A percentile compares a stretch with the other conserved stretches of the same genome.
Conservation (phyloP, 345 rosid genomes). For the Brassica rapa region DNA sequence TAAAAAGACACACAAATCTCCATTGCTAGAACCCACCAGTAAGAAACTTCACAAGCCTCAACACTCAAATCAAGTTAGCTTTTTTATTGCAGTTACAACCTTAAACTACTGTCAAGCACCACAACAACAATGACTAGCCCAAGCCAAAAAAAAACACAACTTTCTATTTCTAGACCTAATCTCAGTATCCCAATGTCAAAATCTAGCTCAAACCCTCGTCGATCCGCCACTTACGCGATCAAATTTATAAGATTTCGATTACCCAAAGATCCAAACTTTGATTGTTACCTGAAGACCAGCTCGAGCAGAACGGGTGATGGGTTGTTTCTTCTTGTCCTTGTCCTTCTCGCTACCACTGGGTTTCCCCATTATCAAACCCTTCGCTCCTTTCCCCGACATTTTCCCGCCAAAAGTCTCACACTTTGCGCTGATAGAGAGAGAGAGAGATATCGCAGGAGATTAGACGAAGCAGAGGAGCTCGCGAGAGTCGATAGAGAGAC, state of each 20-base stretch:
- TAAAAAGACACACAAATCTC: not conserved
- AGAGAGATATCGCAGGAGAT: conserved; percentile 10
- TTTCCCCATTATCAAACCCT: conserved; percentile 73
- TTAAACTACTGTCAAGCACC: not conserved
- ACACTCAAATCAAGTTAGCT: not conserved
- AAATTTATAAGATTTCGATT: not conserved
- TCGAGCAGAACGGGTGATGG: conserved; percentile 75
- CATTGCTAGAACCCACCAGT: too few relatives aligned
- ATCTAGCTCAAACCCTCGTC: conserved; percentile 17
- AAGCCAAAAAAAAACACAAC: too few relatives aligned
- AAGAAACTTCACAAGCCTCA: too few relatives aligned
- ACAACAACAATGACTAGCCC: too few relatives aligned
- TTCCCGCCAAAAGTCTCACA: conserved; percentile 37
- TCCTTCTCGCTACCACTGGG: conserved; percentile 61
- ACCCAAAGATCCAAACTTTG: not conserved
- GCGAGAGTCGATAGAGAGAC: conserved; percentile 27
- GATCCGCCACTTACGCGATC: conserved; percentile 21
- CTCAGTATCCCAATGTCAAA: conserved; percentile 10
- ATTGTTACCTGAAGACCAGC: conserved; percentile 70
- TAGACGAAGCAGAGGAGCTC: conserved; percentile 5
- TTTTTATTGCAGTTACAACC: not conserved
- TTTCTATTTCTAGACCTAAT: conserved; percentile 4
- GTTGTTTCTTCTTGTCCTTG: conserved; percentile 74
- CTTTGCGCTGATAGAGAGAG: not conserved
- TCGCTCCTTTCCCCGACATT: conserved; percentile 88